Percentiles rank a stretch among this genome's conserved stretches.
Evolutionary conservation across 2,329 filamentous ascomycete genomes (phyloP).

Genomic region (Fusarium duplospermum): DNA sequence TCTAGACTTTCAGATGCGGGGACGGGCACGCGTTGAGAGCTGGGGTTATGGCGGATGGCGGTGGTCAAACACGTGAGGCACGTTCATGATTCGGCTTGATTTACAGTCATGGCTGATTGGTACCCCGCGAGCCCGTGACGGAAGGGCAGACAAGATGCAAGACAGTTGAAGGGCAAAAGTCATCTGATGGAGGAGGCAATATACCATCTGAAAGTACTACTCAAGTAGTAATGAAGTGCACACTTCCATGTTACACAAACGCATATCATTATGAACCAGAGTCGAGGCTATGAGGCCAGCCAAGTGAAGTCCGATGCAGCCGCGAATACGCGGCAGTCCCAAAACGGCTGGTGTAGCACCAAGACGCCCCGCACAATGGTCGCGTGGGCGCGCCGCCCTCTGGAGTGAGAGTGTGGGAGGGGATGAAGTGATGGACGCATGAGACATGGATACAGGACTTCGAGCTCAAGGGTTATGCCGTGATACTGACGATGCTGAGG

Average conservation of each 20-base stretch:
- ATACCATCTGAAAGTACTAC: constrained; percentile 9
- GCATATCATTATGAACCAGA: neutral
- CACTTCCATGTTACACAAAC: constrained; percentile 6
- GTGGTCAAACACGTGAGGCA: neutral
- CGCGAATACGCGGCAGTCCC: constrained; percentile 22
- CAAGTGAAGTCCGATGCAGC: constrained; percentile 25
- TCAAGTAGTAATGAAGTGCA: constrained; percentile 21
- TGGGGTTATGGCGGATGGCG: neutral
- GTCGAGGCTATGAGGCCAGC: constrained; percentile 25
- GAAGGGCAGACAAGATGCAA: constrained; percentile 28
- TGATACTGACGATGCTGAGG: constrained; percentile 3
- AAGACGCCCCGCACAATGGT: constrained; percentile 26
- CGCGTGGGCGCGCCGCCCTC: constrained; percentile 4
- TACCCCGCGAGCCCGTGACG: constrained; percentile 5
- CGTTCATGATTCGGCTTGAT: neutral
- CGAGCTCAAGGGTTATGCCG: constrained; percentile 1
- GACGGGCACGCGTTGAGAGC: neutral
- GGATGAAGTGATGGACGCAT: constrained; percentile 17
- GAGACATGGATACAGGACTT: constrained; percentile 2
- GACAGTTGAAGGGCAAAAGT: constrained; percentile 22
- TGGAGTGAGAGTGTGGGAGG: constrained; percentile 2
- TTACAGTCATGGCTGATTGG: neutral
- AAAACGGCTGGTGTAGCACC: constrained; percentile 25
- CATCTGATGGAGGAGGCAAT: constrained; percentile 13
- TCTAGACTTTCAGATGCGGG: neutral